Conservation (phyloP, 108 stramenopile species). For the Licmophora abbreviata region DNA sequence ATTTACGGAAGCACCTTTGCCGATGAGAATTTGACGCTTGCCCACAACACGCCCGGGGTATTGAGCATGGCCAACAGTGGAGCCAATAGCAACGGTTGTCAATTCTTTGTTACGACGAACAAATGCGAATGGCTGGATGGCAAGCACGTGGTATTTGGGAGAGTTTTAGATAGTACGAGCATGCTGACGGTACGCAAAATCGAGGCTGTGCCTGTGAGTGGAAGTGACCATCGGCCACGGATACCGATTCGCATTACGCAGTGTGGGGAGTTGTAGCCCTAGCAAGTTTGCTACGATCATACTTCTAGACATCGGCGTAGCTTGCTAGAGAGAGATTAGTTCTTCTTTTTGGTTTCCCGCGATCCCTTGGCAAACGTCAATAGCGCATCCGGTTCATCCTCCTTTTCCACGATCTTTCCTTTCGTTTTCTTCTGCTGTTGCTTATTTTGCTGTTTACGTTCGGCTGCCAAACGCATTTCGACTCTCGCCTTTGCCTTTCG, state of each 20-base stretch:
- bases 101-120: conserved; percentile 95
- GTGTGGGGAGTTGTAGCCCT: conserved; percentile 82
- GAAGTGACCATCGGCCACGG: conserved; percentile 47
- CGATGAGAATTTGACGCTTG: conserved; percentile 92
- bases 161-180: conserved; percentile 86
- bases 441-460: too few relatives aligned
- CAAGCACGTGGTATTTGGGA: conserved; percentile 93
- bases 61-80: conserved; percentile 93
- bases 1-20: conserved; percentile 82
- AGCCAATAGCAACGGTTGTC: conserved; percentile 92
- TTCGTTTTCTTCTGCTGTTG: too few relatives aligned
- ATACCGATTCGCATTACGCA: conserved; percentile 65
- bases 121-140: conserved; percentile 91
- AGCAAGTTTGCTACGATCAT: too few relatives aligned
- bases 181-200: conserved; percentile 86
- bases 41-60: conserved; percentile 85
- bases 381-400: too few relatives aligned
- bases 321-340: too few relatives aligned
- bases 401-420: too few relatives aligned
- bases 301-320: too few relatives aligned
- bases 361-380: too few relatives aligned
- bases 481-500: too few relatives aligned
- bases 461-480: too few relatives aligned
- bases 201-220: conserved; percentile 78
- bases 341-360: too few relatives aligned